These are phyloP conservation scores for Syncephalastrum contaminatum DNA, from an alignment of 371 early-diverging fungal species.

Conservation along the genomic window DNA sequence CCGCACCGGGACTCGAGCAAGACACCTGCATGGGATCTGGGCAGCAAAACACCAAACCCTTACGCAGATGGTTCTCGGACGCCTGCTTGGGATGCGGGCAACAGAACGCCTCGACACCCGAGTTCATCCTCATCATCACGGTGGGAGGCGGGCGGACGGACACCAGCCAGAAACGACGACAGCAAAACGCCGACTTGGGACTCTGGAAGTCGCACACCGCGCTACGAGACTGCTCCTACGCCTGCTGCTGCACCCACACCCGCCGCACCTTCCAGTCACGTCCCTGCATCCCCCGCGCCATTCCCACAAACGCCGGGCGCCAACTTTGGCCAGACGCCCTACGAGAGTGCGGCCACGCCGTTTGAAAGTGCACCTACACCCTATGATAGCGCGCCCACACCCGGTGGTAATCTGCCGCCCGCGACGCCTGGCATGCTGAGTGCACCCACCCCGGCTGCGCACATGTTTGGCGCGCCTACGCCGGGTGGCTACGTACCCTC, in stretches of 20 bases:
- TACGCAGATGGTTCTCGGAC: slow-evolving; percentile 64
- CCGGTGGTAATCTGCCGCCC: slow-evolving; percentile 48
- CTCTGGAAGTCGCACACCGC: slow-evolving; percentile 15
- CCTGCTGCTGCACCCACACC: slow-evolving; percentile 36
- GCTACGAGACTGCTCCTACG: slow-evolving; percentile 40
- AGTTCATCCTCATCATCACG: slow-evolving; percentile 57
- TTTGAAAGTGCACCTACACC: slow-evolving; percentile 41
- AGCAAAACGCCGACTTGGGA: slow-evolving; percentile 56
- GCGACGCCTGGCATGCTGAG: slow-evolving; percentile 58
- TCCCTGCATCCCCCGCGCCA: slow-evolving; percentile 44
- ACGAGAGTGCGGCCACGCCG: slow-evolving; percentile 34
- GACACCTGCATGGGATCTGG: slow-evolving; percentile 74
- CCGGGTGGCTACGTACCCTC: slow-evolving; percentile 49
- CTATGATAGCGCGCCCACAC: slow-evolving; percentile 33
- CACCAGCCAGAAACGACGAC: slow-evolving; percentile 65
- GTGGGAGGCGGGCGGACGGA: slow-evolving; percentile 50
- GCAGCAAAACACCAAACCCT: slow-evolving; percentile 60
- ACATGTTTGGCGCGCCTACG: slow-evolving; percentile 45
- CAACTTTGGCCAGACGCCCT: slow-evolving; percentile 36
- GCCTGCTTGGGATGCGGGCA: slow-evolving; percentile 71
- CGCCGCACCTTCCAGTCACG: slow-evolving; percentile 37
- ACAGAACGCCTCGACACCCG: slow-evolving; percentile 51
- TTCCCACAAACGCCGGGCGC: slow-evolving; percentile 51
- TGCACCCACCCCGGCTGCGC: slow-evolving; percentile 35
- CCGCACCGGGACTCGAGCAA: slow-evolving; percentile 63